Percentiles rank a stretch among this genome's conserved stretches.
These are phyloP conservation scores for Oryza coarctata DNA, from an alignment of 176 grass and related monocot genomes.

Conservation along the genomic window DNA sequence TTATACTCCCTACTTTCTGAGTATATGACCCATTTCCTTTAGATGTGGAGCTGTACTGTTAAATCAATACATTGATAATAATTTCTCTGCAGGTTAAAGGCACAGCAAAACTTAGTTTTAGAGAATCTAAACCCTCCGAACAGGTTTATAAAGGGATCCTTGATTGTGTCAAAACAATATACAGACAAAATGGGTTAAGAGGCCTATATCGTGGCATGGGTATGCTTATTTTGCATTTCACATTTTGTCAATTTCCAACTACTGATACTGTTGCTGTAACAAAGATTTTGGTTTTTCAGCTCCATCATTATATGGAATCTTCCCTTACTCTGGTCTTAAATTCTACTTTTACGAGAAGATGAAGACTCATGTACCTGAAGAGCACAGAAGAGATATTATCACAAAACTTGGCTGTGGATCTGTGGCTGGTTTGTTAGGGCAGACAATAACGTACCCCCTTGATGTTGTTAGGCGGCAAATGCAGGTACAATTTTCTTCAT, in stretches of 20 bases:
- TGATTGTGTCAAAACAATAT: slow-evolving; percentile 84
- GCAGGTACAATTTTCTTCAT: slow-evolving; percentile 58
- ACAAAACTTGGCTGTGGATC: slow-evolving; percentile 89
- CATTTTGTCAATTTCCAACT: slow-evolving; percentile 3
- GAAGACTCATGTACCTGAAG: slow-evolving; percentile 81
- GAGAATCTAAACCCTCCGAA: slow-evolving; percentile 50
- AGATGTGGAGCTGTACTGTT: not conserved
- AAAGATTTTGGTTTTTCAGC: slow-evolving; percentile 45
- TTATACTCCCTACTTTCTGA: not conserved
- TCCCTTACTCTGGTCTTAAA: slow-evolving; percentile 94
- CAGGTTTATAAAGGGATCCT: slow-evolving; percentile 83
- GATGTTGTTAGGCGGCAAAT: slow-evolving; percentile 98
- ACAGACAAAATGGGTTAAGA: slow-evolving; percentile 78
- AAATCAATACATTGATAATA: slow-evolving; percentile 13
- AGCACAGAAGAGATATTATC: slow-evolving; percentile 73
- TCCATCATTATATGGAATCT: slow-evolving; percentile 95
- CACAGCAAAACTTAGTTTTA: slow-evolving; percentile 43
- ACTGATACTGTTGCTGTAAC: not conserved
- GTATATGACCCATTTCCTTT: slow-evolving; percentile 4
- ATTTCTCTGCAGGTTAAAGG: slow-evolving; percentile 61
- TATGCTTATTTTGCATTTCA: slow-evolving; percentile 35
- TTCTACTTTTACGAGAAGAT: slow-evolving; percentile 98
- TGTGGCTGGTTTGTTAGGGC: slow-evolving; percentile 88
- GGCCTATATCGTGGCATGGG: slow-evolving; percentile 88
- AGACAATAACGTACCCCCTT: slow-evolving; percentile 94